Conservation (phyloP, 352 stramenopile genomes). For the Globisporangium acanthophoron region DNA sequence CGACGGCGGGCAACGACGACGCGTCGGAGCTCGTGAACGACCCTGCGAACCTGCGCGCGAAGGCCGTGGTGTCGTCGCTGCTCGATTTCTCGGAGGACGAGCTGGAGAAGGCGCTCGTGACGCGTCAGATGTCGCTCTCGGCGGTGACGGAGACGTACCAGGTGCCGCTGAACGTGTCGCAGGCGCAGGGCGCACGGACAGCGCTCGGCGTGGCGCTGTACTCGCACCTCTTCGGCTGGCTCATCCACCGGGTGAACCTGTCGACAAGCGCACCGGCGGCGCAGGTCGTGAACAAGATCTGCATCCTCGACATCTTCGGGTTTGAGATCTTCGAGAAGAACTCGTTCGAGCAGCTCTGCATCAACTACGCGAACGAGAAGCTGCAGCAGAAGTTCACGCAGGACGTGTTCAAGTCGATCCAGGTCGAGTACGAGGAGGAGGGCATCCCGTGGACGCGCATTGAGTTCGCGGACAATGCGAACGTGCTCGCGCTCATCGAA, state of each 20-base stretch:
- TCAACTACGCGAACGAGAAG: slow-evolving; percentile 92
- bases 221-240: slow-evolving; percentile 95
- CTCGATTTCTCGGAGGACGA: slow-evolving; percentile 62
- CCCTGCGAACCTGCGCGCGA: slow-evolving; percentile 40
- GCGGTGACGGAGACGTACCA: slow-evolving; percentile 78
- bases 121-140: slow-evolving; percentile 74
- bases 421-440: slow-evolving; percentile 86
- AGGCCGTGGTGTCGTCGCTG: slow-evolving; percentile 51
- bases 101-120: slow-evolving; percentile 63
- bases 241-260: slow-evolving; percentile 88
- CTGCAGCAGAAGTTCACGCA: slow-evolving; percentile 91
- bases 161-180: slow-evolving; percentile 82
- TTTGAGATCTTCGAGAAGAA: slow-evolving; percentile 95
- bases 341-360: slow-evolving; percentile 93
- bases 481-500: slow-evolving; percentile 87
- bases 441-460: slow-evolving; percentile 94
- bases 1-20: slow-evolving; percentile 53
- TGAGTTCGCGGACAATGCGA: slow-evolving; percentile 87
- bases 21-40: slow-evolving; percentile 53
- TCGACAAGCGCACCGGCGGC: slow-evolving; percentile 22
- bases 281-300: slow-evolving; percentile 60
- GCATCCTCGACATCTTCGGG: slow-evolving; percentile 93
- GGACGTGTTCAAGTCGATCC: slow-evolving; percentile 87
- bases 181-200: slow-evolving; percentile 90
- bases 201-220: slow-evolving; percentile 96